Conservation (phyloP, 306 rosid species). For the Erythrophleum fordii region DNA sequence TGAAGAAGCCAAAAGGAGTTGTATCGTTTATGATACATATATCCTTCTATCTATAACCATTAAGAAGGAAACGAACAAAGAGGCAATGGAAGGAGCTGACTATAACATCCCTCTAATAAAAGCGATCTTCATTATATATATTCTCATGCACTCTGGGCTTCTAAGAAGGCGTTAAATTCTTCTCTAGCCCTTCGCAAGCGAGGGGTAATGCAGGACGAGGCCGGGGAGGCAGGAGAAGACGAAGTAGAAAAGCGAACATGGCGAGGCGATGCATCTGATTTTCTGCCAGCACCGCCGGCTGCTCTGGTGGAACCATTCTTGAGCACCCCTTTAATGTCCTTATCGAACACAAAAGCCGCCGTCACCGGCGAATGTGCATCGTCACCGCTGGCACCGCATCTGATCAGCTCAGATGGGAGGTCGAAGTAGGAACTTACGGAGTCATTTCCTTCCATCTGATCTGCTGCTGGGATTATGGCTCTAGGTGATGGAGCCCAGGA, state of each 20-base stretch:
- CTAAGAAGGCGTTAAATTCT: conserved; percentile 76
- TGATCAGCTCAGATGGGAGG: conserved; percentile 76
- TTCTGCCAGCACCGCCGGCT: conserved; percentile 30
- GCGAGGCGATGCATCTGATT: conserved; percentile 59
- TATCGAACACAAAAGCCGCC: conserved; percentile 58
- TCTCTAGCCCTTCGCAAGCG: conserved; percentile 74
- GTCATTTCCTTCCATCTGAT: conserved; percentile 50
- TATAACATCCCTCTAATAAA: neutral
- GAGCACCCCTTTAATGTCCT: conserved; percentile 61
- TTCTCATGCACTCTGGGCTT: conserved; percentile 66
- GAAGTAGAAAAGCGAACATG: conserved; percentile 73
- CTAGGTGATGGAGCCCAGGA: conserved; percentile 81
- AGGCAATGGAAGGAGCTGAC: neutral
- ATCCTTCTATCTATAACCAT: too few relatives aligned
- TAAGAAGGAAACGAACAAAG: too few relatives aligned
- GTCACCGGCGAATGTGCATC: conserved; percentile 61
- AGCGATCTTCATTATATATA: conserved; percentile 2
- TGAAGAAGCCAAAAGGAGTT: too few relatives aligned
- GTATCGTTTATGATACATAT: too few relatives aligned
- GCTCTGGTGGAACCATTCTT: conserved; percentile 56
- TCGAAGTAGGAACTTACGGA: conserved; percentile 65
- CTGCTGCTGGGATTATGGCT: conserved; percentile 43
- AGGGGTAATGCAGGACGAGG: conserved; percentile 61
- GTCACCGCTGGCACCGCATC: conserved; percentile 35
- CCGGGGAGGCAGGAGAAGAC: conserved; percentile 65